Evolutionary conservation across 108 stramenopile species (phyloP), one percentile per base, ranked within the genome.

Genomic region (Nitzschia inconspicua): DNA sequence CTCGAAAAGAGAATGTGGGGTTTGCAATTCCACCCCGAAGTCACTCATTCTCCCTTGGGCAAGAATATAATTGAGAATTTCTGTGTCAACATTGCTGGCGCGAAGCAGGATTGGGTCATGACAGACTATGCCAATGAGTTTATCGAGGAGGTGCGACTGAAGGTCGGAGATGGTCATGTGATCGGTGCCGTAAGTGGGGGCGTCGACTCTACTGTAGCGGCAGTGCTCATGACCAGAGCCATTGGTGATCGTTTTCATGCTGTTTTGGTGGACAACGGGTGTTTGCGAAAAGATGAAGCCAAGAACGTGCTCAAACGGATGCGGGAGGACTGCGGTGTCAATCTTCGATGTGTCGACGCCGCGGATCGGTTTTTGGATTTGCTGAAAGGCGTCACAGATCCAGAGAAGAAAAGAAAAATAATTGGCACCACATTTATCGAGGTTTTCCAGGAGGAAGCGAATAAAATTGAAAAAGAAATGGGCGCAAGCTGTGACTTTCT

Each of bases 121-220:
- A 77, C 76, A 13, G 95, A 96, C 52, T 97, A 98, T 58, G 97
- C 96, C 29, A 82, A 95, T 18, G 95, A 97, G 63, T 97, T 97
- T 57, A 94, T 99, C 42, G 73, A 80, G 19, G 69, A 75, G 47
- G 95, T 99, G 46, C 82, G 94, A 4, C 47, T 59, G 32, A 82
- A 81, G 68, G 97, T 98, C 30, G 99, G 97, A 6, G 70, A 80
- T 47, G 95, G 95, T 5, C 84, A 96, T 66, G 99, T 99, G 27
- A 96, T 99, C 60, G 97, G 97, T 13, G 97, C 97, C 43, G 99
- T 99, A 20, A 94, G 92, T 57, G 99, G 99, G n/a, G 99, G 99
- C 8, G 99, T 99, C 14, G 99, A 99, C 76, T 96, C 95, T 9
- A 95, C 97, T 13, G 97, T 99, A 0, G 97, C 97, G 3, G 97